Conservation (phyloP, 2,329 filamentous ascomycete genomes). For the Davidsoniella eucalypti region DNA sequence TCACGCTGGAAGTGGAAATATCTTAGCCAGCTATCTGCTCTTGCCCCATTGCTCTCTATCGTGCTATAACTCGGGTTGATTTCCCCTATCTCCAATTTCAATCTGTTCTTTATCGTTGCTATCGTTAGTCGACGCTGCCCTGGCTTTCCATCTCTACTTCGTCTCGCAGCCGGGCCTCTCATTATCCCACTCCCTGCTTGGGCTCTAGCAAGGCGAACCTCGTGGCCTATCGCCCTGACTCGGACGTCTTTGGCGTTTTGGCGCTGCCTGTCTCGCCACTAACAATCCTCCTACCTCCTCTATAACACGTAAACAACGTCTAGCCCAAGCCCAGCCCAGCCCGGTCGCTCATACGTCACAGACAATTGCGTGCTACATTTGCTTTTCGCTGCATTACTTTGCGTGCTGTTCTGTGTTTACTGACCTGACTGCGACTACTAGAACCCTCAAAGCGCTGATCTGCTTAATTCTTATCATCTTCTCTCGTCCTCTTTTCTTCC, state of each 20-base stretch:
- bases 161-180: too few relatives aligned
- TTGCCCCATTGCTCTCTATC: too few relatives aligned
- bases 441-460: too few relatives aligned
- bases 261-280: neutral
- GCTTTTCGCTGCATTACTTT: slow-evolving; percentile 3
- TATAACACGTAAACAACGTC: neutral
- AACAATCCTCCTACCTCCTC: neutral
- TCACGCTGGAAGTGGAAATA: neutral
- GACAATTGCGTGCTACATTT: slow-evolving; percentile 9
- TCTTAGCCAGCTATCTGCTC: too few relatives aligned
- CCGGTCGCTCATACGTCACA: neutral
- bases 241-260: neutral
- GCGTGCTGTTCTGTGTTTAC: slow-evolving; percentile 2
- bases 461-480: neutral
- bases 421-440: too few relatives aligned
- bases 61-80: too few relatives aligned
- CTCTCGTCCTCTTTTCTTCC: neutral
- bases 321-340: neutral
- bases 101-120: neutral
- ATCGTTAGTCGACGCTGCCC: too few relatives aligned
- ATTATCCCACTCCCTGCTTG: neutral
- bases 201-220: slow-evolving; percentile 4
- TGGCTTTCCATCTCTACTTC: too few relatives aligned
- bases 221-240: slow-evolving; percentile 6
- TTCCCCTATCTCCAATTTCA: slow-evolving; percentile 8